These are phyloP conservation scores for Fraxinus latifolia DNA, from an alignment of 305 asterid genomes.

Conservation along the genomic window DNA sequence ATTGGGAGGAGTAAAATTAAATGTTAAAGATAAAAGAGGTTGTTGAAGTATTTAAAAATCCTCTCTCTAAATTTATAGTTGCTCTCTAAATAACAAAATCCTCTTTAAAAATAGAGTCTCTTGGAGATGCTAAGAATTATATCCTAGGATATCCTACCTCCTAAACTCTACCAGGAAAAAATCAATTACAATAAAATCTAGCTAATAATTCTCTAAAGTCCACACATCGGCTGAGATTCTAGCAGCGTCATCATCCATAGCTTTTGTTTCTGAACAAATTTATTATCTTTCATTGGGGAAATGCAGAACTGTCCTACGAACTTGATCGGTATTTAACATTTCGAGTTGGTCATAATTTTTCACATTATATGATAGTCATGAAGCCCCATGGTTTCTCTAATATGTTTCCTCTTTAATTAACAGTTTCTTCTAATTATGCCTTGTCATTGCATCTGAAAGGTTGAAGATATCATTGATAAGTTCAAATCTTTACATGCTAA, in stretches of 20 bases:
- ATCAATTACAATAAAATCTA: neutral
- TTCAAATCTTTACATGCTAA: conserved; percentile 51
- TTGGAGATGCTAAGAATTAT: neutral
- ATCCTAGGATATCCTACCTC: neutral
- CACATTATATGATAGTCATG: conserved; percentile 7
- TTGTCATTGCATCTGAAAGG: conserved; percentile 44
- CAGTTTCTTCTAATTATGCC: conserved; percentile 27
- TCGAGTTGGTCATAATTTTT: conserved; percentile 5
- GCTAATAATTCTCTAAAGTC: neutral
- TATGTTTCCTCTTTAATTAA: conserved; percentile 20
- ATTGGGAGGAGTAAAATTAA: neutral
- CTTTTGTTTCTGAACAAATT: conserved; percentile 14
- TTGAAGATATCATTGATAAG: conserved; percentile 55
- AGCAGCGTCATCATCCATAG: neutral
- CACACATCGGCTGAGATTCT: neutral
- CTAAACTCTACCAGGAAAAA: neutral
- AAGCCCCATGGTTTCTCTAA: conserved; percentile 7
- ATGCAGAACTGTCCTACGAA: conserved; percentile 5
- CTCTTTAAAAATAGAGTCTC: neutral
- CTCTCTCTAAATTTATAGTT: neutral
- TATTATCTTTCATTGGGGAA: conserved; percentile 15
- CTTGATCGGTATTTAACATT: neutral
- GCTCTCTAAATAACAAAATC: neutral
- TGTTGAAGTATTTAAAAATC: neutral
- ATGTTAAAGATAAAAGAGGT: neutral